These are phyloP conservation scores for Aegilops bicornis DNA, from an alignment of 176 grass and related monocot genomes.

Conservation along the genomic window DNA sequence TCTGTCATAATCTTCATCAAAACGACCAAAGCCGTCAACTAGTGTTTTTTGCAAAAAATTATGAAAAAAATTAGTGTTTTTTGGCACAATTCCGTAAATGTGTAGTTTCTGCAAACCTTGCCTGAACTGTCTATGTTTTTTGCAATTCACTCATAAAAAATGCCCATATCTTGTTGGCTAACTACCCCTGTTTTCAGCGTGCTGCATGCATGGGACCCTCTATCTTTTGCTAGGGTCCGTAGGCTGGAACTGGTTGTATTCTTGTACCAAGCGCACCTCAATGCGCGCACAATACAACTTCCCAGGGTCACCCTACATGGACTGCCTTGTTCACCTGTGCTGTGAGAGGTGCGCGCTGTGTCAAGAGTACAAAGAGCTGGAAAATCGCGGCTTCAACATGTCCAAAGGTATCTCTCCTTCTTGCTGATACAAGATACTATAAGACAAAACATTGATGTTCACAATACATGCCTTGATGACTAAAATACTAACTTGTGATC, in stretches of 20 bases:
- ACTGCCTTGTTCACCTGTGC: conserved; percentile 66
- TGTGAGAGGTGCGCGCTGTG: conserved; percentile 55
- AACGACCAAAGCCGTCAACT: too few species aligned
- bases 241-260: conserved; percentile 52
- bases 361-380: conserved; percentile 72
- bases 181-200: conserved; percentile 37
- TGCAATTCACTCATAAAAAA: too few species aligned
- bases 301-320: conserved; percentile 44
- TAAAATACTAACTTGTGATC: not conserved
- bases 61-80: too few species aligned
- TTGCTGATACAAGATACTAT: not conserved
- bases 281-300: conserved; percentile 48
- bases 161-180: not conserved
- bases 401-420: conserved; percentile 35
- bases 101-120: too few species aligned
- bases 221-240: conserved; percentile 33
- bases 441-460: not conserved
- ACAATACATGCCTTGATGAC: not conserved
- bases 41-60: too few species aligned
- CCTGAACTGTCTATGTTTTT: too few species aligned
- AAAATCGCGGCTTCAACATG: conserved; percentile 60
- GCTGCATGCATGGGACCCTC: conserved; percentile 35
- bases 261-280: conserved; percentile 48
- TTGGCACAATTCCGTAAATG: too few species aligned
- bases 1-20: too few species aligned